Base-by-base conservation (phyloP, 2,329 filamentous ascomycete genomes). In the Diaporthe eres region DNA sequence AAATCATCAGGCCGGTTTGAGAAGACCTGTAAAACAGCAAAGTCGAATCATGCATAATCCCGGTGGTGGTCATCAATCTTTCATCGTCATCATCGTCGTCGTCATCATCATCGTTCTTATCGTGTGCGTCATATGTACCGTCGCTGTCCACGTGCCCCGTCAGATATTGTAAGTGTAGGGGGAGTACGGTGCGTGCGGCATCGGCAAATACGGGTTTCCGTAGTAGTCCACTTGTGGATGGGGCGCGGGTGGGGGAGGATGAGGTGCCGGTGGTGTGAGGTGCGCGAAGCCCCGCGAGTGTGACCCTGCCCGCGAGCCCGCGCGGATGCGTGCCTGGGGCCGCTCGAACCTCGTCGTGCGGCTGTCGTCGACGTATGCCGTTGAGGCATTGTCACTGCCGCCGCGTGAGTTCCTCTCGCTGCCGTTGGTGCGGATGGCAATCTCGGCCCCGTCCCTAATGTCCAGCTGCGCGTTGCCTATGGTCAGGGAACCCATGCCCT, bases 391-490 rank as follows among this genome's bases (percentile, higher is more conserved):
- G 17, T 85, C 86, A 42, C 74, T 75, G n/a, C 73, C 74, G 19
- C 74, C 76, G 22, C 70, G 75, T 37, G 75, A 77, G 74, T 42
- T 71, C 72, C 85, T 85, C 77, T 92, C 91, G 79, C 89, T 91
- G 65, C 85, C 87, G 67, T 84, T 83, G 34, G 82, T 81, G 63
- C 86, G 85, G 77, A 92, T 88, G 77, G 88, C 91, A 78, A 93
- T 90, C 79, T 92, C 90, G 31, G 90, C 90, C 51, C 90, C 90
- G 68, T 91, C 88, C 53, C 81, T 85, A 80, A 89, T 91, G 78
- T 90, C 87, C 79, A 93, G 91, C 80, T 91, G 89, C 13, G 90
- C 86, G 39, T 88, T 88, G 51, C 88, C 88, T 37, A 92, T 86
- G 77, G 88, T 88, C 74, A 93, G 87, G 31, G 88, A 85, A n/a